Percentiles rank a stretch among this genome's conserved stretches.
Conservation (phyloP, 2,329 filamentous ascomycete genomes). For the Sarocladium brachiariae region DNA sequence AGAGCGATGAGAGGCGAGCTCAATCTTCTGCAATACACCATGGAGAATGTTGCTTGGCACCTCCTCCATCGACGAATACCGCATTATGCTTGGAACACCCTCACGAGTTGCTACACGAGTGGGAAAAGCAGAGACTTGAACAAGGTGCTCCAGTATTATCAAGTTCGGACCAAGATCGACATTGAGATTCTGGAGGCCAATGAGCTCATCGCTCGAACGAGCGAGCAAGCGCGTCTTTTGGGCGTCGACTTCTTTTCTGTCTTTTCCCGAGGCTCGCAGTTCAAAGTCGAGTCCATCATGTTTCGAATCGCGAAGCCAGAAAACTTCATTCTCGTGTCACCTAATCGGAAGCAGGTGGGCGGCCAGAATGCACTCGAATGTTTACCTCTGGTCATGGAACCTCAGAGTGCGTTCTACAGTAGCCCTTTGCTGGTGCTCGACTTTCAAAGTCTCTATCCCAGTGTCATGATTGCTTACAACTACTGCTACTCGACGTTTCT, state of each 20-base stretch:
- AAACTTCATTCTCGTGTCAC: slow-evolving; percentile 84
- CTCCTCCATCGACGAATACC: slow-evolving; percentile 81
- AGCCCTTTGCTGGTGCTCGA: slow-evolving; percentile 87
- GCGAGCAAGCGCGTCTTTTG: slow-evolving; percentile 86
- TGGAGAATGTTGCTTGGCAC: slow-evolving; percentile 94
- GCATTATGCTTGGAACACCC: slow-evolving; percentile 70
- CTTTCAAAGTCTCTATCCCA: slow-evolving; percentile 94
- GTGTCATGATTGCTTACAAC: slow-evolving; percentile 98
- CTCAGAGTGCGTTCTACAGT: slow-evolving; percentile 87
- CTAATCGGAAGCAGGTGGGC: slow-evolving; percentile 85
- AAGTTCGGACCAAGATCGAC: slow-evolving; percentile 68
- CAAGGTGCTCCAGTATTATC: slow-evolving; percentile 73
- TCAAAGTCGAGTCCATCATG: slow-evolving; percentile 98
- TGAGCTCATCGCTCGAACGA: slow-evolving; percentile 80
- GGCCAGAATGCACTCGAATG: slow-evolving; percentile 93
- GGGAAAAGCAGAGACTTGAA: slow-evolving; percentile 60
- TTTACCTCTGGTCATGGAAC: slow-evolving; percentile 93
- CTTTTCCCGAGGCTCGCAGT: slow-evolving; percentile 89
- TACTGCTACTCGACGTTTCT: slow-evolving; percentile 98
- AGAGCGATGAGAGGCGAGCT: slow-evolving; percentile 90
- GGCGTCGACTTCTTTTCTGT: slow-evolving; percentile 97
- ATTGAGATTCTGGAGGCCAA: slow-evolving; percentile 89
- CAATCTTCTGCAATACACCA: slow-evolving; percentile 85
- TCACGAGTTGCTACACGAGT: slow-evolving; percentile 78
- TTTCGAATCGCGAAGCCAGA: slow-evolving; percentile 97